Percentiles rank a stretch among this genome's conserved stretches.
These are phyloP conservation scores for Pseudevernia furfuracea DNA, from an alignment of 495 filamentous ascomycete species.

Conservation along the genomic window DNA sequence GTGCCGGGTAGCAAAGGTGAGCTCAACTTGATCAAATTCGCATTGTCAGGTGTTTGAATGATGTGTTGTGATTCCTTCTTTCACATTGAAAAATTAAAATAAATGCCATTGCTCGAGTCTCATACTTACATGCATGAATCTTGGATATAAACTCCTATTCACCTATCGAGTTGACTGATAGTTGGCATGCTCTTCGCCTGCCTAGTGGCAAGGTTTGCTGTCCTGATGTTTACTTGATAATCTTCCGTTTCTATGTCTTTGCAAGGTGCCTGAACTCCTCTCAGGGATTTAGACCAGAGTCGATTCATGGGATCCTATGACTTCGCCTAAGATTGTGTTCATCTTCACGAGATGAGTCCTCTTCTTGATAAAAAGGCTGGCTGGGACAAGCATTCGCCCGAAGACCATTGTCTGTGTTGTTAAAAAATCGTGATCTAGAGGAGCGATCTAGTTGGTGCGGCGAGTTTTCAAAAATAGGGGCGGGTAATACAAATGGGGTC, in stretches of 20 bases:
- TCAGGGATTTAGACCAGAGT: not conserved
- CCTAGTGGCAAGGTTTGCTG: not conserved
- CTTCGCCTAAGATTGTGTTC: not conserved
- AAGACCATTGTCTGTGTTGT: not conserved
- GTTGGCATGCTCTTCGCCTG: too few species aligned
- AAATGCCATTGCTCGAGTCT: not conserved
- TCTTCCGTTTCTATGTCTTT: not conserved
- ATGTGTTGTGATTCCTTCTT: not conserved
- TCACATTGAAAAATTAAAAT: not conserved
- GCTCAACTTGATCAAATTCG: not conserved
- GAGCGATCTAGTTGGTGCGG: too few species aligned
- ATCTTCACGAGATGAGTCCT: not conserved
- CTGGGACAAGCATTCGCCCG: not conserved
- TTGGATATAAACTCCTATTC: not conserved
- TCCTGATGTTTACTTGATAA: not conserved
- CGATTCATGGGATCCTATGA: not conserved
- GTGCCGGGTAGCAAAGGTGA: conserved; percentile 10
- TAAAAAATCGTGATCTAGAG: not conserved
- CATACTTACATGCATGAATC: not conserved
- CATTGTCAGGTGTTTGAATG: too few species aligned
- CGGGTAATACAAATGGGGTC: too few species aligned
- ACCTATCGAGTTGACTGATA: not conserved
- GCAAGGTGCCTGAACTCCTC: not conserved
- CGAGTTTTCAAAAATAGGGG: too few species aligned
- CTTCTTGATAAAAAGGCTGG: not conserved